Evolutionary conservation across 179 eudicot genomes (phyloP), one percentile per base, ranked within the genome.

Genomic region (Beta macrorhiza): DNA sequence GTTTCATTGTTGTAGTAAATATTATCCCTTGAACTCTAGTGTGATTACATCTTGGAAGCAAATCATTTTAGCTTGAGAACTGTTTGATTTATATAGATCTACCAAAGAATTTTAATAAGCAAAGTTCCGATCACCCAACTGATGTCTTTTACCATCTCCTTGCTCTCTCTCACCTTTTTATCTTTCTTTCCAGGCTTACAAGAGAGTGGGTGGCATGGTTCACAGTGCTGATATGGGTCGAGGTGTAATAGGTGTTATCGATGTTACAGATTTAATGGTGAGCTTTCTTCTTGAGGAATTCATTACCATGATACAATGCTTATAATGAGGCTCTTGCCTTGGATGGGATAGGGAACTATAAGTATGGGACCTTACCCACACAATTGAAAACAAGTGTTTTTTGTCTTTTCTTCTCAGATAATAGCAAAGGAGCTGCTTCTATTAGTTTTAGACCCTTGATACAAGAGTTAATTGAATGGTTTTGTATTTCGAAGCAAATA

Each of bases 141-240:
- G 17, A 11, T 15, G 9, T 52, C 25, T 9, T 10, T 65, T 2
- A 37, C 17, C 13, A 47, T 47, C 71, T 67, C 22, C 64, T 10
- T 14, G 49, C 11, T 32, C 68, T n/a, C 69, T 45, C 64, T 78
- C 62, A 47, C 52, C 32, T 12, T 25, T 51, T 29, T 58, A 52
- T 45, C 22, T 80, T 81, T 42, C 68, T 79, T 20, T 53, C 17
- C 73, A 93, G 97, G 95, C 95, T 72, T 93, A 91, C 87, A 93
- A 93, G 89, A 85, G 97, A 80, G 97, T 93, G 80, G 97, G 97
- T 11, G 85, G 91, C 71, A 93, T 93, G 97, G 74, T 93, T 72
- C 93, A 93, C 75, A 90, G 90, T 85, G 91, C 92, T 79, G 97
- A 93, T 84, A 86, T 83, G 82, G 94, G 93, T 65, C 91, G 92